A percentile compares a stretch with the other conserved stretches of the same genome.
Evolutionary conservation across 192 early-diverging fungal genomes (phyloP).

Genomic region (Entomortierella parvispora): DNA sequence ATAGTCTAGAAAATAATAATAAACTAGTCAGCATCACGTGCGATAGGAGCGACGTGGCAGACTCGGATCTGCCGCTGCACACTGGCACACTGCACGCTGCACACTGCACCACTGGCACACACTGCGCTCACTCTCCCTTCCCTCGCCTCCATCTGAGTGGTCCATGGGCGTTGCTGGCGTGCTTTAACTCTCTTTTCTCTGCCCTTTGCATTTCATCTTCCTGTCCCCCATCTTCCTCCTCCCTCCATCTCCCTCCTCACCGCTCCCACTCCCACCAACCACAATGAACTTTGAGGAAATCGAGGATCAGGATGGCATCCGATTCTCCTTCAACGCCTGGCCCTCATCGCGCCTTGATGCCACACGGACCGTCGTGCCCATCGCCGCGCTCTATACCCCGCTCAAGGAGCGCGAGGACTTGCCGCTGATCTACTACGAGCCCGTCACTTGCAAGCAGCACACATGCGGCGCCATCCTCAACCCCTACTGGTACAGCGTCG

Average conservation of each 20-base stretch:
- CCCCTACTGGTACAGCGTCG: conserved; percentile 87
- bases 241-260: background rate
- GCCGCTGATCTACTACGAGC: conserved; percentile 93
- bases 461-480: conserved; percentile 97
- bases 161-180: background rate
- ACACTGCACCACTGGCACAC: too few relatives aligned
- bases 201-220: background rate
- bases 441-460: conserved; percentile 91
- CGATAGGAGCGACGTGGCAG: too few relatives aligned
- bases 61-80: too few relatives aligned
- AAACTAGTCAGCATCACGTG: too few relatives aligned
- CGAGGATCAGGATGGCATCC: conserved; percentile 95
- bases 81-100: too few relatives aligned
- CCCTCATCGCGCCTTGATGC: conserved; percentile 94
- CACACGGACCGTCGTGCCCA: conserved; percentile 93
- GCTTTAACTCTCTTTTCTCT: background rate
- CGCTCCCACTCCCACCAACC: background rate
- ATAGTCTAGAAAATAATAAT: too few relatives aligned
- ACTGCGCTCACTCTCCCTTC: too few relatives aligned
- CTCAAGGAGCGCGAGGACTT: conserved; percentile 92
- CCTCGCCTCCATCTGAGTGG: background rate
- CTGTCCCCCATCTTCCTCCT: conserved; percentile 5
- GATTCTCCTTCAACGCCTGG: conserved; percentile 98
- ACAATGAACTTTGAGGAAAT: conserved; percentile 87
- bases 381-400: conserved; percentile 93